Base-by-base conservation (phyloP, 2,329 filamentous ascomycete genomes). In the Talaromyces sp. region DNA sequence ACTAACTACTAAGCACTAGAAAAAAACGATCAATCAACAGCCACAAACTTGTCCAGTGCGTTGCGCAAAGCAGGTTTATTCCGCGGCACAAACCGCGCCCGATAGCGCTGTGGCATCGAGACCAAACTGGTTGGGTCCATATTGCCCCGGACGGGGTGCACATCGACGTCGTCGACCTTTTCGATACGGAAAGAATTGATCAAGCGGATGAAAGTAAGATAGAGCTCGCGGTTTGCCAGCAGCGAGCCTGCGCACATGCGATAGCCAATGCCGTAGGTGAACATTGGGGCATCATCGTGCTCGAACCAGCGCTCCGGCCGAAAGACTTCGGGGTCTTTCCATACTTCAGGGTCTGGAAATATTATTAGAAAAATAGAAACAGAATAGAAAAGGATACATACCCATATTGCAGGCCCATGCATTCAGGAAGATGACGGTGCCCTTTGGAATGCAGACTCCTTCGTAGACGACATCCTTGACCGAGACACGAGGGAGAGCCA, bases 361-460 rank as follows among this genome's bases (percentile, higher is more conserved):
- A 2, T 30, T 1, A 4, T 53, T 53, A 53, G 49, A 42, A 17
- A 49, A 33, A 22, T 60, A 9, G 39, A 52, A 47, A 22, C 7
- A 49, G 28, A 51, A 61, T 28, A 47, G 52, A 57, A n/a, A 44
- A 52, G 19, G 9, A 36, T 4, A 71, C 78, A 68, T 74, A 85
- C 84, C 85, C 84, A 87, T 87, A 64, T 89, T 88, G 67, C 86
- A 88, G 2, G 85, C 85, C 86, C 85, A 88, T 0, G 85, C 84
- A 62, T 89, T 89, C 28, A 89, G 73, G 70, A 88, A 89, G 39
- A 88, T 80, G 0, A 87, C 83, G 1, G 85, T 87, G 0, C 85
- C 85, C 52, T 83, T 82, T 0, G 87, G 86, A 47, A 89, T 86
- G 6, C 80, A 69, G 33, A 81, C 79, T 19, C 82, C 84, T 10